Evolutionary conservation across 2,329 filamentous ascomycete genomes (phyloP).

Genomic region (Sclerotinia borealis): DNA sequence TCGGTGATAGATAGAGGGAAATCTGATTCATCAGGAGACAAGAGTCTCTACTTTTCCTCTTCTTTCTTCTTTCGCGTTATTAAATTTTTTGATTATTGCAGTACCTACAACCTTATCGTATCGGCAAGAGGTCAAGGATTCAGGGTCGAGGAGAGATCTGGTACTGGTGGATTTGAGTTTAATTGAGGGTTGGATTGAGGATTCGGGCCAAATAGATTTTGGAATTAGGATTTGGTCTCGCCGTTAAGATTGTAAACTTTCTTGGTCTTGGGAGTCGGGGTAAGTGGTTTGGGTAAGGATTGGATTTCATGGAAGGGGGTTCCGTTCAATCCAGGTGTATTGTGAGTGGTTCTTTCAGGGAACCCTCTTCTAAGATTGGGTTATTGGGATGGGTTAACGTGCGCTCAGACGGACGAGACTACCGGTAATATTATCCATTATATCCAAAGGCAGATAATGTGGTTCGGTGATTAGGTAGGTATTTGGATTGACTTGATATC

Average conservation of each 20-base stretch:
- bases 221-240: background rate
- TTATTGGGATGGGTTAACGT: too few relatives aligned
- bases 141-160: background rate
- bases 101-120: background rate
- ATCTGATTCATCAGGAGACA: slow-evolving; percentile 1
- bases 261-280: background rate
- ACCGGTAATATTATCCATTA: too few relatives aligned
- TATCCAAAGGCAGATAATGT: background rate
- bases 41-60: background rate
- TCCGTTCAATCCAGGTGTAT: too few relatives aligned
- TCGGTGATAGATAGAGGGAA: background rate
- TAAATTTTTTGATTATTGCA: background rate
- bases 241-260: slow-evolving; percentile 1
- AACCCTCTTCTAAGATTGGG: too few relatives aligned
- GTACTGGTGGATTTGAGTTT: background rate
- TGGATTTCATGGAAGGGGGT: slow-evolving; percentile 8
- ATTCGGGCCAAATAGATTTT: background rate
- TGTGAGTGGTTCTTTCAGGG: too few relatives aligned
- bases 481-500: background rate
- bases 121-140: background rate
- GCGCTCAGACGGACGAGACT: background rate
- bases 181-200: background rate
- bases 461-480: background rate
- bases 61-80: background rate
- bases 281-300: background rate